Evolutionary conservation across 805 yeast genomes (phyloP), one percentile per base, ranked within the genome.

Genomic region (Lipomyces yamanashiensis): DNA sequence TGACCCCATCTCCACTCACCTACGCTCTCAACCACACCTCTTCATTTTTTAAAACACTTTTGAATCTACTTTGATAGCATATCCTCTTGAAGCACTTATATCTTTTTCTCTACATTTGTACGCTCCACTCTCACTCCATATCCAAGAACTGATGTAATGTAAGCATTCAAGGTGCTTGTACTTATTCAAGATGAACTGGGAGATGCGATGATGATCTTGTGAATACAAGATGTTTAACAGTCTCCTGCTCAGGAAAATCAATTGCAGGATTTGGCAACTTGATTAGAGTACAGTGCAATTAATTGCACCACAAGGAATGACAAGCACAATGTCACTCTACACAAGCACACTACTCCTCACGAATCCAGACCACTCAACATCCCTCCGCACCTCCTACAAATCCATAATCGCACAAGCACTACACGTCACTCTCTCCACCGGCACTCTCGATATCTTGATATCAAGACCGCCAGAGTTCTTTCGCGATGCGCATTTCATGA

Each of bases 361-460:
- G 50, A 67, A 69, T 33, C 67, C 67, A 67, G 71, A 37, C 47
- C 21, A 23, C n/a, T 36, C 21, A 37, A 19, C 45, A 67, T 41
- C 68, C 66, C 21, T 58, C 67, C 58, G 58, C 64, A 52, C 63
- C 65, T 52, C 23, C 17, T 74, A 74, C 60, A 51, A 61, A 7
- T 59, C 62, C 13, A 70, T 72, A 34, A 45, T 74, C 23, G 43
- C 64, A 28, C 67, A 72, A 43, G 73, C 76, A 15, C 65, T 74
- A 50, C 68, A 71, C 39, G 66, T 70, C 67, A 73, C 77, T 21
- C 60, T 69, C 61, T 69, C 75, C 13, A 54, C 55, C 21, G 77
- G 77, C 13, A 51, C 54, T 1, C 60, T 74, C 33, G 77, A 74
- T 53, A 70, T 74, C 2, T 54, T 70, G 36, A 67, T 74, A 28